Percentiles rank a stretch among this genome's conserved stretches.
phyloP scores from a whole-genome alignment of 495 filamentous ascomycete genomes.

The Penicillium steckii region DNA sequence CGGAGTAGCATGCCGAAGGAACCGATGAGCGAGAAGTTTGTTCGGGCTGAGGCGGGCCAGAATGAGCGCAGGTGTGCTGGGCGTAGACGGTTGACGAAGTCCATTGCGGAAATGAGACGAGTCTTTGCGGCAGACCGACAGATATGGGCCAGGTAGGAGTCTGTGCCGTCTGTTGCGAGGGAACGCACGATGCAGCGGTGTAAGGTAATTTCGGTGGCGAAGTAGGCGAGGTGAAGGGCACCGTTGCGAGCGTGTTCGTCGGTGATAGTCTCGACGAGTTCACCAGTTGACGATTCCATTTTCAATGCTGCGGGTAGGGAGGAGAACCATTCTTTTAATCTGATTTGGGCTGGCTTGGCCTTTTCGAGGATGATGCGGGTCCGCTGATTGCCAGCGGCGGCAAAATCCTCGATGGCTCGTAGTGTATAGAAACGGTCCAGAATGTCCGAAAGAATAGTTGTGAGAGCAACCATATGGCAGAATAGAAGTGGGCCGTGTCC shows the following conservation, averaged over 20 bases:
- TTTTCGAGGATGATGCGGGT: slow-evolving; percentile 56
- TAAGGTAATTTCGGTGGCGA: slow-evolving; percentile 61
- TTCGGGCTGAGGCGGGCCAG: slow-evolving; percentile 53
- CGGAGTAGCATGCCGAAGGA: slow-evolving; percentile 69
- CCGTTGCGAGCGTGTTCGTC: slow-evolving; percentile 46
- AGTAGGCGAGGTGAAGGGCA: slow-evolving; percentile 60
- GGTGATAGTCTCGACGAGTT: slow-evolving; percentile 41
- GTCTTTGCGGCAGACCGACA: slow-evolving; percentile 80
- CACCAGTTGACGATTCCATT: slow-evolving; percentile 48
- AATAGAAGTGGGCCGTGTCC: slow-evolving; percentile 52
- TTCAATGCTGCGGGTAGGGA: slow-evolving; percentile 51
- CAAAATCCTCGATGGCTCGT: slow-evolving; percentile 52
- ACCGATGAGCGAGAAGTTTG: slow-evolving; percentile 55
- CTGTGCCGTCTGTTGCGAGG: slow-evolving; percentile 41
- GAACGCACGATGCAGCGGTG: slow-evolving; percentile 60
- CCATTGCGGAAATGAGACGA: slow-evolving; percentile 56
- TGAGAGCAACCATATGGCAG: slow-evolving; percentile 58
- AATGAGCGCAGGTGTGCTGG: slow-evolving; percentile 53
- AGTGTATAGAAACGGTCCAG: slow-evolving; percentile 61
- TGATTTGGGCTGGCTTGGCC: slow-evolving; percentile 60
- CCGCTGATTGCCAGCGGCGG: slow-evolving; percentile 46
- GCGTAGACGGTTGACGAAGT: slow-evolving; percentile 57
- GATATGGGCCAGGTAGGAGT: slow-evolving; percentile 75
- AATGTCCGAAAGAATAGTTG: slow-evolving; percentile 60
- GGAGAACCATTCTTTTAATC: slow-evolving; percentile 59